These are phyloP conservation scores for Pseudogymnoascus sp. DNA, from an alignment of 2,329 filamentous ascomycete genomes.

Conservation along the genomic window DNA sequence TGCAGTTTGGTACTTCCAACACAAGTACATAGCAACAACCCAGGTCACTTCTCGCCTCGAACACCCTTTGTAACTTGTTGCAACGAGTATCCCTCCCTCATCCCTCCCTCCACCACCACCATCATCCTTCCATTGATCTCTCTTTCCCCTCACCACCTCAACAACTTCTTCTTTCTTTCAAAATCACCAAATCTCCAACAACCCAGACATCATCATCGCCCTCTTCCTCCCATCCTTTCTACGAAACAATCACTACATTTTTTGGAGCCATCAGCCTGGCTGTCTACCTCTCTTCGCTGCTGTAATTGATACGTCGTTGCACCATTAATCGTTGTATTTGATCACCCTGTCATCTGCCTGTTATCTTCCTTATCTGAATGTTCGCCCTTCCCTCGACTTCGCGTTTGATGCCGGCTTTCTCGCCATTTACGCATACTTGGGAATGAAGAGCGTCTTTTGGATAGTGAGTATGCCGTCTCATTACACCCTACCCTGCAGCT, in stretches of 20 bases:
- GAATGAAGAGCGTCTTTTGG: conserved; percentile 1
- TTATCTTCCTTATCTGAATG: conserved; percentile 1
- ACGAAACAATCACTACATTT: neutral
- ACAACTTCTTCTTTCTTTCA: conserved; percentile 5
- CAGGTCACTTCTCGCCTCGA: conserved; percentile 6
- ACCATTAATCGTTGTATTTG: conserved; percentile 8
- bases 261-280: neutral
- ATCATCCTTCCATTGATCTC: conserved; percentile 5
- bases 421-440: neutral
- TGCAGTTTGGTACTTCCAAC: neutral
- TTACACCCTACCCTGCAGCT: neutral
- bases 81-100: neutral
- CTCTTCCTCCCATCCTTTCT: neutral
- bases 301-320: conserved; percentile 6
- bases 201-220: neutral
- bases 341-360: neutral
- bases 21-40: neutral
- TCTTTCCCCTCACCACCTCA: conserved; percentile 4
- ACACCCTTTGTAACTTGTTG: neutral
- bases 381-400: neutral
- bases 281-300: neutral
- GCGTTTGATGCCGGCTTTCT: neutral
- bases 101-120: neutral
- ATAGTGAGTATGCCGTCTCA: conserved; percentile 5
- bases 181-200: neutral